phyloP scores from a whole-genome alignment of 805 yeast genomes.

The Metschnikowia matae region DNA sequence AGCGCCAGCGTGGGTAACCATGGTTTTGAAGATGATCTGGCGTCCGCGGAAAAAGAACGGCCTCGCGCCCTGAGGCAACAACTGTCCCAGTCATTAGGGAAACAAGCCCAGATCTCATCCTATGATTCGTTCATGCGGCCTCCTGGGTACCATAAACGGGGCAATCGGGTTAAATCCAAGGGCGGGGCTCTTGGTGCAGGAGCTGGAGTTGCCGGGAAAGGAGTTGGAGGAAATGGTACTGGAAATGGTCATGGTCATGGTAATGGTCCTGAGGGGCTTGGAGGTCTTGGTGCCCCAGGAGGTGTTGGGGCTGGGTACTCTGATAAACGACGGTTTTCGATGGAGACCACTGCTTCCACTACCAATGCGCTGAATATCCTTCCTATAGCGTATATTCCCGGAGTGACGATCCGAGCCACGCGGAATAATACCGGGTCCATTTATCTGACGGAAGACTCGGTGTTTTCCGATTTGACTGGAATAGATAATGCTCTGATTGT shows the following conservation, averaged over 20 bases:
- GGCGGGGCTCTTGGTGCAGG: too few relatives aligned
- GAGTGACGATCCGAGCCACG: conserved; percentile 67
- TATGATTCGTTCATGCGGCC: conserved; percentile 45
- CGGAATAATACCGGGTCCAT: conserved; percentile 42
- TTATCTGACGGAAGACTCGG: conserved; percentile 40
- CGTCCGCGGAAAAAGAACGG: conserved; percentile 12
- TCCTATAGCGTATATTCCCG: conserved; percentile 92
- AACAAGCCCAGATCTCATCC: conserved; percentile 29
- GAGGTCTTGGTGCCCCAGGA: too few relatives aligned
- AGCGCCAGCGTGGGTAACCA: conserved; percentile 3
- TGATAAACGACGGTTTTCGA: conserved; percentile 26
- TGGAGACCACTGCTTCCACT: conserved; percentile 59
- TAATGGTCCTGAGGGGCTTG: background rate
- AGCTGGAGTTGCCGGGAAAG: background rate
- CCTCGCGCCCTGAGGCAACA: conserved; percentile 6
- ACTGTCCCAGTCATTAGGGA: conserved; percentile 6
- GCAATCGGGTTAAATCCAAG: background rate
- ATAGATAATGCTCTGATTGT: conserved; percentile 46
- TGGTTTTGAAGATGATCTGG: conserved; percentile 5
- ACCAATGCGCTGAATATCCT: conserved; percentile 83
- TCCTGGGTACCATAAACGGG: conserved; percentile 17
- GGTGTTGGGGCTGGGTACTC: too few relatives aligned
- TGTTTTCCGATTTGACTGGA: conserved; percentile 41
- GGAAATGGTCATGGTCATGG: background rate
- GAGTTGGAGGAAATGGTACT: too few relatives aligned